Percentiles rank a stretch among this genome's conserved stretches.
Evolutionary conservation across 352 stramenopile species (phyloP).

Genomic region (Thraustochytrium sp.): DNA sequence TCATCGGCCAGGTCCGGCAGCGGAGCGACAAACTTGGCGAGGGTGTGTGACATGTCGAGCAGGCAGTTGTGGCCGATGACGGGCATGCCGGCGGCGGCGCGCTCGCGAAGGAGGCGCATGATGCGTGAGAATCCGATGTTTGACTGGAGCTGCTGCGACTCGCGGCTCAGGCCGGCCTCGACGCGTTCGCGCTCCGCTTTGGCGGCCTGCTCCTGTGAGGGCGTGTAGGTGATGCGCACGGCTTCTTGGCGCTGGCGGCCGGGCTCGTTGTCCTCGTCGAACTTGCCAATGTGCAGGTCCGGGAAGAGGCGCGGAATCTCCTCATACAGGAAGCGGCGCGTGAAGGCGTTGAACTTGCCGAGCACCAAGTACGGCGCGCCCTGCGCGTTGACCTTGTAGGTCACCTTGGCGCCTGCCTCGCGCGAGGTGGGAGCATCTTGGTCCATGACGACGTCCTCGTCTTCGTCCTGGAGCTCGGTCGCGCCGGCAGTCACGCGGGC

Average conservation of each 20-base stretch:
- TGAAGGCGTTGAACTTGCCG: slow-evolving; percentile 55
- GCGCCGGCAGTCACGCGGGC: neutral
- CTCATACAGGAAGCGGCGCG: slow-evolving; percentile 13
- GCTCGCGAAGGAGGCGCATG: slow-evolving; percentile 63
- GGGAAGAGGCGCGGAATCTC: neutral
- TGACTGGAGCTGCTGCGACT: slow-evolving; percentile 58
- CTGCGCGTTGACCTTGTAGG: neutral
- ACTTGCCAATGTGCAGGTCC: slow-evolving; percentile 20
- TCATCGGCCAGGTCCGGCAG: slow-evolving; percentile 63
- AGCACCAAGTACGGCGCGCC: slow-evolving; percentile 54
- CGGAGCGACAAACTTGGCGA: slow-evolving; percentile 70
- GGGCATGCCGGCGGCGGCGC: slow-evolving; percentile 67
- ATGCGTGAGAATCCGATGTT: slow-evolving; percentile 68
- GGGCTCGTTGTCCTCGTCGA: slow-evolving; percentile 45
- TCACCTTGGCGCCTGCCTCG: too few relatives aligned
- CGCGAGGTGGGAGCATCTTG: neutral
- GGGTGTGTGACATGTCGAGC: slow-evolving; percentile 72
- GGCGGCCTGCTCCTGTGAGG: neutral
- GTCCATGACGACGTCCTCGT: neutral
- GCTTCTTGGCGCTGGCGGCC: slow-evolving; percentile 49
- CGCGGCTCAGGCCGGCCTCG: neutral
- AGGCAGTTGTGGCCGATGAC: slow-evolving; percentile 71
- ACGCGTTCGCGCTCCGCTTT: neutral
- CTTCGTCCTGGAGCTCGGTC: neutral
- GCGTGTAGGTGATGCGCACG: slow-evolving; percentile 23